Base-by-base conservation (phyloP, 140 eudicot genomes). In the Stevia rebaudiana region DNA sequence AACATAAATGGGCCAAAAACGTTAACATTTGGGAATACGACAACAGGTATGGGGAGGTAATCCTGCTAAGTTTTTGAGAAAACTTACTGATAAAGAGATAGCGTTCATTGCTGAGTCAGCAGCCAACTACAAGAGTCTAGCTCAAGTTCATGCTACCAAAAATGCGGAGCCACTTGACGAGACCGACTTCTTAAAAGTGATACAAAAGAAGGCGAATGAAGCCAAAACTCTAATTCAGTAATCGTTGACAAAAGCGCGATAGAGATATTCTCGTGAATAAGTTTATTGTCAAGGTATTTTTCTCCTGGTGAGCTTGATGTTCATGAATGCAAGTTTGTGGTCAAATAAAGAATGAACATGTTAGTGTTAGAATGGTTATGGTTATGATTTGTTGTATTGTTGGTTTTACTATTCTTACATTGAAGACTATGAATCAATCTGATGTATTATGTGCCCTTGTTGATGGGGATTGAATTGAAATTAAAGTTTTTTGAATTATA, bases 41-140 rank as follows among this genome's bases (percentile, higher is more conserved):
- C 5, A 6, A 68, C 77, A 82, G 84, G 82, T 82, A 51, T 82
- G 84, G 88, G 84, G 75, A 75, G 88, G 88, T 31, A 82, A 82
- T 72, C 88, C 88, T 49, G 84, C 88, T 12, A 79, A 61, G 67
- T 82, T 82, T 31, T 46, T 79, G 11, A 76, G 88, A 61, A 82
- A 82, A 75, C 88, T 82, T 19, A 68, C 80, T 3, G 75, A 82
- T 3, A 75, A 79, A 72, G 84, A 82, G 78, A 76, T 63, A 22
- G 82, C 78, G 2, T 79, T 75, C 68, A 63, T 82, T 44, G 52
- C 84, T 31, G 68, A 75, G 52, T 82, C 88, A 0, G 88, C 88
- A 1, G 58, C 80, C 49, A 82, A 75, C 36, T 82, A 82, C 60
- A 18, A 74, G 62, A 79, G 54, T 56, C 81, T 82, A 11, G 84